Conservation (phyloP, 2,329 filamentous ascomycete genomes). For the Trichoderma sp. region DNA sequence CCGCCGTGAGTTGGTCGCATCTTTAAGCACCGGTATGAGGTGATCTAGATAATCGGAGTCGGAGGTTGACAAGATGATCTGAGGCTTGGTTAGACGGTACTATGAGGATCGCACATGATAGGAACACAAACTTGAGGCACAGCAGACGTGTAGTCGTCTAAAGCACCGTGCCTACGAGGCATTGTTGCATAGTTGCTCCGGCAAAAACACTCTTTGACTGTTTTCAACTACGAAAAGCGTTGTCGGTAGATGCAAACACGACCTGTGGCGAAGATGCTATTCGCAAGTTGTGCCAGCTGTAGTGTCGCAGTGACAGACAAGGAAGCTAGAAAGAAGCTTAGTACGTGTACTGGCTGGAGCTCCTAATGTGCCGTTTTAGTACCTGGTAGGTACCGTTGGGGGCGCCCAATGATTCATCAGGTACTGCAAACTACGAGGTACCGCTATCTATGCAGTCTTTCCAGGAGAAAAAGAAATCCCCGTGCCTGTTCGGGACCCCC, state of each 20-base stretch:
- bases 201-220: background rate
- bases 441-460: background rate
- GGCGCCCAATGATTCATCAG: background rate
- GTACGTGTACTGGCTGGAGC: background rate
- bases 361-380: background rate
- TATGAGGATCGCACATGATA: slow-evolving; percentile 20
- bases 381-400: background rate
- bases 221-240: background rate
- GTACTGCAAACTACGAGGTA: too few species aligned
- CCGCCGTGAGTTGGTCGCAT: slow-evolving; percentile 74
- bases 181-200: slow-evolving; percentile 29
- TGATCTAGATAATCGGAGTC: slow-evolving; percentile 95
- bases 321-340: background rate
- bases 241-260: background rate
- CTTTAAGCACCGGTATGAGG: slow-evolving; percentile 88
- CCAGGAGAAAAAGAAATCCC: too few species aligned
- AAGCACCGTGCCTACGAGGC: slow-evolving; percentile 44
- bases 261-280: background rate
- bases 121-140: slow-evolving; percentile 41
- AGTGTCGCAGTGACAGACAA: slow-evolving; percentile 2
- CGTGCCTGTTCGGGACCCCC: background rate
- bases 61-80: slow-evolving; percentile 91
- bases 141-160: slow-evolving; percentile 47
- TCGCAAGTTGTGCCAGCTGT: background rate
- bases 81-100: slow-evolving; percentile 18